Conservation (phyloP, 805 yeast species). For the Saccharomyces paradoxus region DNA sequence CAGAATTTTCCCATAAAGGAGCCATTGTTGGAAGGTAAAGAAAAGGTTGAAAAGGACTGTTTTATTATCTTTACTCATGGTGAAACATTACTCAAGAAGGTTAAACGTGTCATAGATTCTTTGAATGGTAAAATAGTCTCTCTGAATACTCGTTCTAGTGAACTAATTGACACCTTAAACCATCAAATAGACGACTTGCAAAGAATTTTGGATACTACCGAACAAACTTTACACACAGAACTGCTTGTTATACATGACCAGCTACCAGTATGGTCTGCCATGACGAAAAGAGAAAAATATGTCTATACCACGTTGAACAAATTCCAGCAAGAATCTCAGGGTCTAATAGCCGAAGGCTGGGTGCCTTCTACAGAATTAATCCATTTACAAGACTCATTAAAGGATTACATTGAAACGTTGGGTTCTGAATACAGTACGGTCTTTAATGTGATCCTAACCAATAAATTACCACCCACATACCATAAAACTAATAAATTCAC, state of each 20-base stretch:
- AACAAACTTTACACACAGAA: conserved; percentile 66
- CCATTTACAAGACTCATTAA: conserved; percentile 55
- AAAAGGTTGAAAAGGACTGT: conserved; percentile 47
- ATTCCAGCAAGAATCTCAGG: conserved; percentile 76
- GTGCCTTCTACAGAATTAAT: conserved; percentile 71
- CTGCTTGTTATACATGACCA: conserved; percentile 69
- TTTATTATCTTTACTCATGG: conserved; percentile 94
- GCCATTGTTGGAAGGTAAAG: conserved; percentile 53
- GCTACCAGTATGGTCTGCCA: conserved; percentile 64
- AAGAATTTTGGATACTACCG: conserved; percentile 56
- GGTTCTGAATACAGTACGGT: conserved; percentile 46
- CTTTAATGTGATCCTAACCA: conserved; percentile 55
- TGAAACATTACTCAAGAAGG: conserved; percentile 56
- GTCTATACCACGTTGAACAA: conserved; percentile 68
- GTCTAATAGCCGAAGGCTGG: conserved; percentile 96
- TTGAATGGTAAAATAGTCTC: conserved; percentile 63
- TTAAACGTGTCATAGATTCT: conserved; percentile 79
- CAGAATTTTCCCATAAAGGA: conserved; percentile 66
- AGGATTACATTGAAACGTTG: conserved; percentile 34
- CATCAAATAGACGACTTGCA: conserved; percentile 45
- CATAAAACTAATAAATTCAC: conserved; percentile 94
- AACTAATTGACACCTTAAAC: conserved; percentile 35
- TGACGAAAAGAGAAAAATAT: conserved; percentile 70
- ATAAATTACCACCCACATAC: conserved; percentile 86
- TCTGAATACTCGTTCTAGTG: conserved; percentile 38